Evolutionary conservation across 495 filamentous ascomycete species (phyloP).

Genomic region (Hypoxylon perforatum): DNA sequence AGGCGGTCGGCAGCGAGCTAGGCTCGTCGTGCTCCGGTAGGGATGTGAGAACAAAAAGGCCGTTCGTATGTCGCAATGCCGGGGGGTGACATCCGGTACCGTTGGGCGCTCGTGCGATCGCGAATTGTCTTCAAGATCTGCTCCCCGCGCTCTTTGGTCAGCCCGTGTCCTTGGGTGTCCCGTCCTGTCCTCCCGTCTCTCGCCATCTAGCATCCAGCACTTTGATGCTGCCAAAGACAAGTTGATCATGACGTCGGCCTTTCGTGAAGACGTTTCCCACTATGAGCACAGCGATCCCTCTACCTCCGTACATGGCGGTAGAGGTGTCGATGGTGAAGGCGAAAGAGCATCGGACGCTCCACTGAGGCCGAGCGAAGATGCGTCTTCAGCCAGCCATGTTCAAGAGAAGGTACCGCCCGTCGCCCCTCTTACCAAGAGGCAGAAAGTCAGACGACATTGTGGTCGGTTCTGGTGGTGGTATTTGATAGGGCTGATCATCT

Average conservation of each 20-base stretch:
- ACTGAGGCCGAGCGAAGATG: constrained; percentile 27
- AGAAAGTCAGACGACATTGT: constrained; percentile 50
- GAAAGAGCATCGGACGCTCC: constrained; percentile 27
- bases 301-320: constrained; percentile 38
- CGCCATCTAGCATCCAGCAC: constrained; percentile 17
- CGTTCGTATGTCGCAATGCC: constrained; percentile 19
- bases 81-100: constrained; percentile 9
- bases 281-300: constrained; percentile 35
- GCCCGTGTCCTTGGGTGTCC: not conserved
- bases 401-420: constrained; percentile 42
- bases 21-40: not conserved
- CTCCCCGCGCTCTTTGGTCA: constrained; percentile 15
- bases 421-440: constrained; percentile 41
- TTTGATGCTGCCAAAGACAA: constrained; percentile 26
- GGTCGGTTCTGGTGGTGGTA: constrained; percentile 59
- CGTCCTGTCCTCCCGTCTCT: constrained; percentile 17
- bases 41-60: constrained; percentile 3
- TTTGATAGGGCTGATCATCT: constrained; percentile 49
- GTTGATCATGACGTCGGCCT: constrained; percentile 44
- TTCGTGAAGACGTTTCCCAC: constrained; percentile 41
- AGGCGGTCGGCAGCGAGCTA: constrained; percentile 3
- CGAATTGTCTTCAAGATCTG: constrained; percentile 21
- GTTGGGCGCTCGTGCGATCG: constrained; percentile 17
- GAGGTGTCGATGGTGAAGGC: constrained; percentile 30
- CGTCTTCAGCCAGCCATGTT: constrained; percentile 39